Base-by-base conservation (phyloP, 2,329 filamentous ascomycete species). In the Diaporthe australafricana region DNA sequence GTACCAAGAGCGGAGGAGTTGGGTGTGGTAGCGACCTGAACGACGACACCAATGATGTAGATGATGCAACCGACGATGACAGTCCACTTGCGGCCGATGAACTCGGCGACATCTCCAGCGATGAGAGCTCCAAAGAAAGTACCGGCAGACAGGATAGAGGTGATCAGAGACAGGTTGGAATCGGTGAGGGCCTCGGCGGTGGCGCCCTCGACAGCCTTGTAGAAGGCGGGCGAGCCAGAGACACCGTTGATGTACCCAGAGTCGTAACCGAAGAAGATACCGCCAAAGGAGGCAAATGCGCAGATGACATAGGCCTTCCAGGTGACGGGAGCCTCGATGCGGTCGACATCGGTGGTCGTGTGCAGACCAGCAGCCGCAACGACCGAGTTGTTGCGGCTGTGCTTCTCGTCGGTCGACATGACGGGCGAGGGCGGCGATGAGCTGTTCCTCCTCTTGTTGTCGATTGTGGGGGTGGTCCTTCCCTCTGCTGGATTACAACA, bases 101-200 rank as follows among this genome's bases (percentile, higher is more conserved):
- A 88, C 80, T 96, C 94, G 75, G 93, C 89, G 74, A 95, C 80
- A 80, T 94, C 92, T 86, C 93, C 93, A 71, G 92, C 93, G 74
- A 94, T 90, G 75, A 96, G 79, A 70, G 94, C 91, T 80, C 93
- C 91, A 74, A 94, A 92, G 87, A 95, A 96, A 77, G 93, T 94
- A 81, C 90, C 89, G 79, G 87, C 89, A 45, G 93, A 95, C 70
- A 96, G 89, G 76, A 96, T 94, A 25, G 92, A 94, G 79, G 91
- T 91, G 79, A 95, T 89, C 50, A 90, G 85, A 8, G 88, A 89
- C 72, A 82, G 82, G 79, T 89, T 78, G 74, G 81, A 80, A 52
- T 85, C 81, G 47, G 74, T 76, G 40, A 90, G 77, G 9, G 72
- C 73, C 0, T 73, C 76, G 38, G 76, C 78, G 57, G 75, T 80